Evolutionary conservation across 179 eudicot genomes (phyloP), one percentile per base, ranked within the genome.

Genomic region (Camellia oleifera): DNA sequence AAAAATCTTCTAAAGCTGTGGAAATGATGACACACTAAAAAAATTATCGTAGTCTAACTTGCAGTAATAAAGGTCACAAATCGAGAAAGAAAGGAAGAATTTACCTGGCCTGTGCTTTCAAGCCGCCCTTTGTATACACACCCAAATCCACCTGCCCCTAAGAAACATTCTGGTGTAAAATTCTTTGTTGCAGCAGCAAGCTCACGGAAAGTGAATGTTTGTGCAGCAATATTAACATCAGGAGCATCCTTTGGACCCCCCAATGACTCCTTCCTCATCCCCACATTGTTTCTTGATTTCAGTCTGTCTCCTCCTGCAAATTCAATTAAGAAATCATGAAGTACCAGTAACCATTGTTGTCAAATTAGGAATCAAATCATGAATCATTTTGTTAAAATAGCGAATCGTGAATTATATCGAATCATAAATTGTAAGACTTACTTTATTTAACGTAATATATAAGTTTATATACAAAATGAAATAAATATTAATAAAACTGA

Each of bases 71-170:
- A 5, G 61, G 20, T 40, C 64, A 44, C n/a, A 20, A 42, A 70
- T 44, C 8, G 26, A 8, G 54, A 44, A 15, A 8, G 54, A 44
- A 53, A 40, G 57, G 15, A 67, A 15, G 4, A 54, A 13, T 79
- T 67, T 84, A 95, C 98, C 97, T 91, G 95, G 62, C 95, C 97
- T 5, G 77, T 78, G 66, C 65, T 85, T 61, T 91, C 90, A 78
- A 95, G 87, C 70, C 76, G 86, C 45, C 98, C 98, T 80, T 84
- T 95, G 83, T 93, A 95, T 2, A 95, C 98, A 85, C 95, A 89
- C 1, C 98, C 98, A 77, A 95, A 95, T 61, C 98, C 98, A 9
- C 99, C 99, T 88, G 93, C 99, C 17, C 99, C 99, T 77, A 95
- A 64, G 83, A 93, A 92, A 81, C 89, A 92, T 70, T 95, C 99